Evolutionary conservation across 805 yeast species (phyloP).

Genomic region (Cyberlindnera saturnus): DNA sequence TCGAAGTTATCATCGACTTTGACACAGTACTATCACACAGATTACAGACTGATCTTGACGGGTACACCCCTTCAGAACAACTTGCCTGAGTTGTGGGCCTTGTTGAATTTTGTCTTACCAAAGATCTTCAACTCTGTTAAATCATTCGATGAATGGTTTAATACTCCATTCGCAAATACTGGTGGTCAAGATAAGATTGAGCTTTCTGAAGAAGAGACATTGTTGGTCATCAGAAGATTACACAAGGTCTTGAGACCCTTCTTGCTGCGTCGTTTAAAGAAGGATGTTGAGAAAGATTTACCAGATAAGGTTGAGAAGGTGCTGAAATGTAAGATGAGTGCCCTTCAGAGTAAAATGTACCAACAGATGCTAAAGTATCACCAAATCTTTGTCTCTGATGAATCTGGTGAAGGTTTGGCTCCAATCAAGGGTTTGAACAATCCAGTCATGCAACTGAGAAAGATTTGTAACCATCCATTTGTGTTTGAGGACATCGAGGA

Average conservation of each 20-base stretch:
- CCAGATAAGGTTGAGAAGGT: slow-evolving; percentile 84
- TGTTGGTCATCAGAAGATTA: slow-evolving; percentile 75
- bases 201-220: slow-evolving; percentile 79
- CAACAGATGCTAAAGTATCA: slow-evolving; percentile 75
- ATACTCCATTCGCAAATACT: slow-evolving; percentile 81
- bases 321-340: slow-evolving; percentile 70
- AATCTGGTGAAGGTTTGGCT: slow-evolving; percentile 42
- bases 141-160: slow-evolving; percentile 86
- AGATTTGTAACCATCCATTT: slow-evolving; percentile 83
- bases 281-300: slow-evolving; percentile 80
- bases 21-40: slow-evolving; percentile 65
- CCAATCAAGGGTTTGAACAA: slow-evolving; percentile 77
- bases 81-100: slow-evolving; percentile 82
- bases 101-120: slow-evolving; percentile 75
- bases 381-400: slow-evolving; percentile 60
- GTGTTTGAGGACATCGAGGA: slow-evolving; percentile 80
- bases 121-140: slow-evolving; percentile 81
- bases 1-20: slow-evolving; percentile 70
- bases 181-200: slow-evolving; percentile 79
- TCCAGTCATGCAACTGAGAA: slow-evolving; percentile 79
- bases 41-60: slow-evolving; percentile 72
- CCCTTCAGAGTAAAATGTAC: slow-evolving; percentile 63
- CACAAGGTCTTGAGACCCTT: slow-evolving; percentile 85
- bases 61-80: slow-evolving; percentile 88
- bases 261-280: slow-evolving; percentile 75